Conservation (phyloP, 2,329 filamentous ascomycete species). For the Botrytis fragariae region DNA sequence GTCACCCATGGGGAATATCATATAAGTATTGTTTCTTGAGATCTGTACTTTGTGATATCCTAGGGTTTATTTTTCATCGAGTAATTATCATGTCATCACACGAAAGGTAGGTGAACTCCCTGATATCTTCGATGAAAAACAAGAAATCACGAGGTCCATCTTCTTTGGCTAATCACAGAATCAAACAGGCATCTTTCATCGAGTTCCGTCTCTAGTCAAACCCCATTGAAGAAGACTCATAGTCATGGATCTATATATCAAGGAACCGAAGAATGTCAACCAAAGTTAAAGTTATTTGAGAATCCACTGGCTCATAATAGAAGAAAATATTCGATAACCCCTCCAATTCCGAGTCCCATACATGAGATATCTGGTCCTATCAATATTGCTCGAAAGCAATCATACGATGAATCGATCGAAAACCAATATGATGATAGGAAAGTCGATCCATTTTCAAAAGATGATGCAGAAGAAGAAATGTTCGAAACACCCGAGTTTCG, state of each 20-base stretch:
- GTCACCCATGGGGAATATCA: background rate
- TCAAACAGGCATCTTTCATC: background rate
- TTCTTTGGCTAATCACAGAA: background rate
- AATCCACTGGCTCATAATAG: constrained; percentile 24
- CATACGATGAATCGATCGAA: background rate
- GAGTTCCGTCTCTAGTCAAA: background rate
- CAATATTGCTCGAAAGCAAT: background rate
- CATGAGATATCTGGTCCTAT: constrained; percentile 6
- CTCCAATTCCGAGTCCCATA: background rate
- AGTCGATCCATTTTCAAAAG: background rate
- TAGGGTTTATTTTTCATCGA: background rate
- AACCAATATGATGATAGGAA: constrained; percentile 11
- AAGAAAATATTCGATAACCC: background rate
- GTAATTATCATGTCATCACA: background rate
- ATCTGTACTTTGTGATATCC: background rate
- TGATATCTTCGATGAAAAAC: background rate
- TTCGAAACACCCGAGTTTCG: constrained; percentile 24
- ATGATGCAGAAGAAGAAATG: constrained; percentile 14
- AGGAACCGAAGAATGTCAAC: constrained; percentile 11
- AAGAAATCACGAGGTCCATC: background rate
- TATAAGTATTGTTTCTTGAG: background rate
- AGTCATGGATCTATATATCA: background rate
- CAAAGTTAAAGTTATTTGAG: constrained; percentile 26
- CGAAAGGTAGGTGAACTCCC: background rate
- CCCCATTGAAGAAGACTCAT: background rate